A percentile compares a stretch with the other conserved stretches of the same genome.
phyloP scores from a whole-genome alignment of 228 moss, liverwort and hornwort species.

The Sphagnum fallax region DNA sequence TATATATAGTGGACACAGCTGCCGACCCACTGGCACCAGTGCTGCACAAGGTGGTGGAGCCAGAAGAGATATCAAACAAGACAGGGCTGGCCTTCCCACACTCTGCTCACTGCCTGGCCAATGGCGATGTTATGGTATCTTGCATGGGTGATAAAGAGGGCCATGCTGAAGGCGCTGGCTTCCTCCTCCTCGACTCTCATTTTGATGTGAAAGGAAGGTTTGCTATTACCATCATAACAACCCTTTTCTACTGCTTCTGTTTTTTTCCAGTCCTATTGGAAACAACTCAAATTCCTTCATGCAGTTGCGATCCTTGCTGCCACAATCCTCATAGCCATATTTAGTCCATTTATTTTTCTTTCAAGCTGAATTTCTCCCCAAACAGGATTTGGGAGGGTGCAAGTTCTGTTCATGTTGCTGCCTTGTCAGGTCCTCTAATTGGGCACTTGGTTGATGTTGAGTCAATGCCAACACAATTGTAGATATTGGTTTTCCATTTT shows the following conservation, averaged over 20 bases:
- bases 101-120: conserved; percentile 97
- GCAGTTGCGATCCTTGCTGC: too few relatives aligned
- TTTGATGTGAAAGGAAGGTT: conserved; percentile 98
- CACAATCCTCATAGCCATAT: too few relatives aligned
- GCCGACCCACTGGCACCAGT: conserved; percentile 73
- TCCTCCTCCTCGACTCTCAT: conserved; percentile 78
- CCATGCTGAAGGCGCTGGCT: conserved; percentile 82
- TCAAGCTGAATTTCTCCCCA: too few relatives aligned
- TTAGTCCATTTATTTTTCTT: too few relatives aligned
- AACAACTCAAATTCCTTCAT: too few relatives aligned
- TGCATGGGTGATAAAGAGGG: conserved; percentile 82
- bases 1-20: conserved; percentile 76
- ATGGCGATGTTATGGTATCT: conserved; percentile 86
- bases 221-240: background rate
- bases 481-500: too few relatives aligned
- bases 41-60: conserved; percentile 76
- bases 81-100: conserved; percentile 96
- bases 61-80: conserved; percentile 65
- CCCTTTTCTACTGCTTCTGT: background rate
- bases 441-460: too few relatives aligned
- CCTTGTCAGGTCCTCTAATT: too few relatives aligned
- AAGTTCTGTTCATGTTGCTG: too few relatives aligned
- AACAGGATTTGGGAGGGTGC: too few relatives aligned
- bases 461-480: too few relatives aligned
- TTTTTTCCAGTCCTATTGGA: background rate